Base-by-base conservation (phyloP, 148 eudicot species). In the Vaccinium macrocarpon region DNA sequence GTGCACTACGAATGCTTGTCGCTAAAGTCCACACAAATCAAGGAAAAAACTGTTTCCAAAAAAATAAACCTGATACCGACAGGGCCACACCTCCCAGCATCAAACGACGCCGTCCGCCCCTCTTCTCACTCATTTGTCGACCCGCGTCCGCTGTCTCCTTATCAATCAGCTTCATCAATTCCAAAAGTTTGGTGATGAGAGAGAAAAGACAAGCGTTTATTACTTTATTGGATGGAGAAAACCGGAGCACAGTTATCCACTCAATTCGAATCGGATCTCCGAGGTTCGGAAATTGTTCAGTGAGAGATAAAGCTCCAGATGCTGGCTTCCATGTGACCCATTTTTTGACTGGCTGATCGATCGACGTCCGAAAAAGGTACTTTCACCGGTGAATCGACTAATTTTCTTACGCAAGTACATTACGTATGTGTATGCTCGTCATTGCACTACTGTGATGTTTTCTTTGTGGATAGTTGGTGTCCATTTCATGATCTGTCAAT, bases 211-310 rank as follows among this genome's bases (percentile, higher is more conserved):
- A 59, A 32, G 57, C 66, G 64, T 8, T 25, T 29, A n/a, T n/a
- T n/a, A n/a, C n/a, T n/a, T n/a, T n/a, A 55, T 42, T 42, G 46
- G 81, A 79, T 29, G n/a, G 82, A 59, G 82, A 80, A 59, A 59
- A 53, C 49, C 35, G 13, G 59, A 76, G 10, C 6, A 13, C 50
- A 57, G 21, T 35, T 18, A 53, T 15, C 48, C 56, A 35, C 7
- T 55, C 52, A n/a, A 80, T 12, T 38, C 82, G 21, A 61, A 80
- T 80, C 38, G 53, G 32, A 80, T 80, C 72, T 6, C 62, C 73
- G 35, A 13, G n/a, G 73, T 46, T 59, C 70, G 70, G 32, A 50
- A 80, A 57, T 59, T 80, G 53, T 1, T 71, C 21, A 16, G 48
- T 38, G 49, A 35, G 35, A 35, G 15, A 29, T 32, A 15, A 27